Percentiles rank a stretch among this genome's conserved stretches.
Conservation (phyloP, 1,284 basidiomycete genomes). For the Coniferiporia weirii region DNA sequence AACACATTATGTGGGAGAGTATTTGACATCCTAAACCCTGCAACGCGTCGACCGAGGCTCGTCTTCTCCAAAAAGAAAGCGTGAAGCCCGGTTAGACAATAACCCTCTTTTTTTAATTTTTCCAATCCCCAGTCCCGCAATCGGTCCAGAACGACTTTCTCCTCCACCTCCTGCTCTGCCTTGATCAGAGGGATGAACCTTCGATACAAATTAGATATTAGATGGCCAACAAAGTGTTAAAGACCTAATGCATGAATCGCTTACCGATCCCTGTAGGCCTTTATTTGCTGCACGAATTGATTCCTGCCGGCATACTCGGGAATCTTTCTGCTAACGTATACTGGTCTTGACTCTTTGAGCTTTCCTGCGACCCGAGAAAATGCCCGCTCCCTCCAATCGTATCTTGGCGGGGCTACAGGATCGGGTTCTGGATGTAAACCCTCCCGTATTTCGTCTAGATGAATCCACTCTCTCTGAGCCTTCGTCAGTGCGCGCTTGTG, state of each 20-base stretch:
- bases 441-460: background rate
- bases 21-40: constrained; percentile 48
- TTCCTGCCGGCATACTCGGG: background rate
- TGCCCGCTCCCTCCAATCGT: constrained; percentile 13
- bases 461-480: constrained; percentile 14
- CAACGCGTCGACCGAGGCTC: constrained; percentile 56
- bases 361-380: background rate
- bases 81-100: constrained; percentile 56
- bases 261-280: constrained; percentile 32
- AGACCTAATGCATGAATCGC: too few relatives aligned
- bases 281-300: background rate
- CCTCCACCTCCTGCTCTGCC: constrained; percentile 61
- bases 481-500: background rate
- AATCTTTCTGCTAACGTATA: background rate
- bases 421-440: background rate
- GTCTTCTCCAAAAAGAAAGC: constrained; percentile 62
- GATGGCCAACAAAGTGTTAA: too few relatives aligned
- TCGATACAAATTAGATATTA: too few relatives aligned
- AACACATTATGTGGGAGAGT: constrained; percentile 56
- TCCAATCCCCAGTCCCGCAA: constrained; percentile 60
- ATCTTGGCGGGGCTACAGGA: constrained; percentile 4
- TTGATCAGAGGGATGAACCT: constrained; percentile 63
- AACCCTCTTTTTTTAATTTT: constrained; percentile 60
- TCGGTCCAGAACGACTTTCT: constrained; percentile 52
- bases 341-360: background rate